Evolutionary conservation across 768 basidiomycete genomes (phyloP), one percentile per base, ranked within the genome.

Genomic region (Sporobolomyces phaffii): DNA sequence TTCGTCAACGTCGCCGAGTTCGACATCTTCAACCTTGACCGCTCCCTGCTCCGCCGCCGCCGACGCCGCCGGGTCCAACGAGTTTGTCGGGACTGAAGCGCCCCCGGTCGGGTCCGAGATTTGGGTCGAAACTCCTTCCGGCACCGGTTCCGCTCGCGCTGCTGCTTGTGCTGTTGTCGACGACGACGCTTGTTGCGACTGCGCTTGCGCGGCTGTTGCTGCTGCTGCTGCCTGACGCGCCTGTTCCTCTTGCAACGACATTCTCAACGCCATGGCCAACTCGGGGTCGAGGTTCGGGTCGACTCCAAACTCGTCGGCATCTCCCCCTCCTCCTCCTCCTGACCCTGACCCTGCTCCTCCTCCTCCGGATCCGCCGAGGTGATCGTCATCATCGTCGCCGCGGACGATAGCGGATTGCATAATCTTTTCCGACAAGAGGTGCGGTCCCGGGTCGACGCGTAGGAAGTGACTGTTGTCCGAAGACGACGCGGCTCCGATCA

Each of bases 281-380:
- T 98, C 94, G 0, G 94, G 94, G 76, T 98, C 94, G 66, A 97
- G 82, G 76, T 85, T 90, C 6, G 96, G 94, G 78, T 98, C 96
- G 7, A 99, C 87, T 11, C 89, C 90, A 72, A 91, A 93, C 75
- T 90, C 90, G 72, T 89, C 91, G 73, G 81, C 81, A 53, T 81
- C 82, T 17, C 73, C 76, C 1, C 82, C 82, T 18, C 81, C 81
- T 1, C 82, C 82, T 24, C 81, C 38, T 11, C 80, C 80, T 50
- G 31, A 29, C 28, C 51, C 34, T 24, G 13, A 36, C 22, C 78
- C 80, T 26, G 77, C 82, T 51, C 81, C 84, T 28, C 80, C 82
- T 78, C 82, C 22, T 81, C 82, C 9, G 78, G 79, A 9, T 58
- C 70, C 13, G 49, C 13, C 15, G 72, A 28, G 41, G 61, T 22